Conservation (phyloP, 768 basidiomycete genomes). For the Termitomyces heimii region DNA sequence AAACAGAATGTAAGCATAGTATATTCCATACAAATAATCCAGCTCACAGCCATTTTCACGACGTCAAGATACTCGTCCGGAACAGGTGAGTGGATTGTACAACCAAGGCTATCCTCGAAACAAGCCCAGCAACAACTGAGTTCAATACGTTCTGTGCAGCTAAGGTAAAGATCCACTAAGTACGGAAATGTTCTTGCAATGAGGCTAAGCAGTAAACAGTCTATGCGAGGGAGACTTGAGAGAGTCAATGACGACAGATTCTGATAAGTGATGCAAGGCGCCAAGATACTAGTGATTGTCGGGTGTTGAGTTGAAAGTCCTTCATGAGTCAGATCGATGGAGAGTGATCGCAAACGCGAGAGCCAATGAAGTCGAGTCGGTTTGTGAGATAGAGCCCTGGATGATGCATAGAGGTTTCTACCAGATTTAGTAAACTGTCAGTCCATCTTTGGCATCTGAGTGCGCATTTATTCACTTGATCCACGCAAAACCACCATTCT, state of each 20-base stretch:
- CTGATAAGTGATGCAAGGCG: slow-evolving; percentile 20
- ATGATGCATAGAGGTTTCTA: slow-evolving; percentile 27
- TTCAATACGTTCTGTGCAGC: slow-evolving; percentile 54
- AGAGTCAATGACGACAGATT: slow-evolving; percentile 45
- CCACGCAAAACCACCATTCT: slow-evolving; percentile 32
- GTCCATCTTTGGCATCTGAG: neutral
- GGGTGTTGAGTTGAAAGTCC: slow-evolving; percentile 35
- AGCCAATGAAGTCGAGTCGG: slow-evolving; percentile 23
- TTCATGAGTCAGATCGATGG: slow-evolving; percentile 36
- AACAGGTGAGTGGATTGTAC: slow-evolving; percentile 57
- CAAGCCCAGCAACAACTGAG: slow-evolving; percentile 57
- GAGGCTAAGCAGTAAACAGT: slow-evolving; percentile 37
- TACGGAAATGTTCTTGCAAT: slow-evolving; percentile 41
- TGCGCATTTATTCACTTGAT: slow-evolving; percentile 36
- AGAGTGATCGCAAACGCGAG: slow-evolving; percentile 29
- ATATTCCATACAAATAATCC: neutral
- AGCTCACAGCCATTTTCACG: slow-evolving; percentile 46
- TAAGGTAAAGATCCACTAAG: slow-evolving; percentile 45
- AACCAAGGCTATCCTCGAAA: slow-evolving; percentile 53
- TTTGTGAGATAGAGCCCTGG: slow-evolving; percentile 22
- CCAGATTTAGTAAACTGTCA: neutral
- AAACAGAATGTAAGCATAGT: neutral
- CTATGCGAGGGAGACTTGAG: slow-evolving; percentile 52
- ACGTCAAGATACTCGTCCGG: slow-evolving; percentile 40
- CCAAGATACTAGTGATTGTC: slow-evolving; percentile 27